These are phyloP conservation scores for Diaporthe longicolla DNA, from an alignment of 2,329 filamentous ascomycete genomes.

Conservation along the genomic window DNA sequence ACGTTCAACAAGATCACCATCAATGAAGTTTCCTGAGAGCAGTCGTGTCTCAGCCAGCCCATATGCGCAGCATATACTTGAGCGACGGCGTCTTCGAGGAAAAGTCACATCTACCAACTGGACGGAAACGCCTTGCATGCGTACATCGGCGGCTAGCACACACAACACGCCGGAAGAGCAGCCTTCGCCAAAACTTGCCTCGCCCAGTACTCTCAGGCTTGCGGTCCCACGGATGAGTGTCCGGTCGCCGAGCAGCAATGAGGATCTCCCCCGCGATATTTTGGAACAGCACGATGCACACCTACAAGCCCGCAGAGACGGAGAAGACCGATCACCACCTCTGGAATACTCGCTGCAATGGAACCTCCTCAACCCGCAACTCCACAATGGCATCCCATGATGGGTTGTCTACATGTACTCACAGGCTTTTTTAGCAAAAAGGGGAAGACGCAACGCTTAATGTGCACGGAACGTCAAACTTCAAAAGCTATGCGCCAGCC, in stretches of 20 bases:
- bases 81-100: neutral
- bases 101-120: no score
- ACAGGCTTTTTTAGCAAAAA: neutral
- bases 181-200: neutral
- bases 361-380: no score
- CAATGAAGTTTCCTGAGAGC: neutral
- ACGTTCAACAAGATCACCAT: neutral
- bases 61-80: neutral
- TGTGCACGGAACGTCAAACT: neutral
- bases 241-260: neutral
- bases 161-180: neutral
- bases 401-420: no score
- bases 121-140: no score
- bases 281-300: no score
- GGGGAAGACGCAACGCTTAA: neutral
- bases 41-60: neutral
- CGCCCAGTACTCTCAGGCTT: neutral
- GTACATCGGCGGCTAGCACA: no score
- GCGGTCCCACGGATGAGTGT: neutral
- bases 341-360: neutral
- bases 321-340: no score
- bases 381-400: neutral
- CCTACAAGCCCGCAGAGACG: neutral
- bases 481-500: constrained; percentile 34
- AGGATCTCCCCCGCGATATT: neutral